Percentiles rank a stretch among this genome's conserved stretches.
These are phyloP conservation scores for Mucor velutinosus DNA, from an alignment of 371 early-diverging fungal species.

Conservation along the genomic window DNA sequence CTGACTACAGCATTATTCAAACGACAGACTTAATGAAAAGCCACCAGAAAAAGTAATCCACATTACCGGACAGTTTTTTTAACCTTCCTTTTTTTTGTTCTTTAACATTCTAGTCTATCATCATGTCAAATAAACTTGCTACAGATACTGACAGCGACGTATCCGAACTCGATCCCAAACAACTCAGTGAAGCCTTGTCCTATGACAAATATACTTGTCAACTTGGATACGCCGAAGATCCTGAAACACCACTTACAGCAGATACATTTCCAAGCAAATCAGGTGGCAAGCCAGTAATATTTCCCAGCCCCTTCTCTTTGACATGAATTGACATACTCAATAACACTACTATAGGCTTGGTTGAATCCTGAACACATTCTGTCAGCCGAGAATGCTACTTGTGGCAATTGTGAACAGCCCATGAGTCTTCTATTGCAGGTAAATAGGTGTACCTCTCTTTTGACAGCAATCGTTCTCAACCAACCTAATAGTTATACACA, in stretches of 20 bases:
- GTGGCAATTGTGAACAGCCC: slow-evolving; percentile 79
- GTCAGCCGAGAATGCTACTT: slow-evolving; percentile 60
- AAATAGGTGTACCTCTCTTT: slow-evolving; percentile 14
- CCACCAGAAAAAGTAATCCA: not conserved
- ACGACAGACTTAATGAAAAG: not conserved
- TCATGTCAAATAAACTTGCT: slow-evolving; percentile 18
- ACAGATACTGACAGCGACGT: slow-evolving; percentile 38
- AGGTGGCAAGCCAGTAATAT: slow-evolving; percentile 84
- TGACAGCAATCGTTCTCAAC: not conserved
- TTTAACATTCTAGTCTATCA: not conserved
- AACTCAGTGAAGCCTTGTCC: slow-evolving; percentile 29
- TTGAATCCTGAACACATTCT: slow-evolving; percentile 77
- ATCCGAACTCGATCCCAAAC: slow-evolving; percentile 35
- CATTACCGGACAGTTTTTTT: not conserved
- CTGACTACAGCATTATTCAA: not conserved
- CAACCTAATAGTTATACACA: slow-evolving; percentile 73
- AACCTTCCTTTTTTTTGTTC: not conserved
- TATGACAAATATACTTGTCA: slow-evolving; percentile 52
- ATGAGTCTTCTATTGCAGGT: slow-evolving; percentile 89
- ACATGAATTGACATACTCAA: not conserved
- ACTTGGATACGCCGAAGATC: slow-evolving; percentile 79
- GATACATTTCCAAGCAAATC: slow-evolving; percentile 84
- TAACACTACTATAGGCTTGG: slow-evolving; percentile 66
- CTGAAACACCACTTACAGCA: slow-evolving; percentile 60
- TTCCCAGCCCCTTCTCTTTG: not conserved